Base-by-base conservation (phyloP, 345 rosid genomes). In the Isatis tinctoria region DNA sequence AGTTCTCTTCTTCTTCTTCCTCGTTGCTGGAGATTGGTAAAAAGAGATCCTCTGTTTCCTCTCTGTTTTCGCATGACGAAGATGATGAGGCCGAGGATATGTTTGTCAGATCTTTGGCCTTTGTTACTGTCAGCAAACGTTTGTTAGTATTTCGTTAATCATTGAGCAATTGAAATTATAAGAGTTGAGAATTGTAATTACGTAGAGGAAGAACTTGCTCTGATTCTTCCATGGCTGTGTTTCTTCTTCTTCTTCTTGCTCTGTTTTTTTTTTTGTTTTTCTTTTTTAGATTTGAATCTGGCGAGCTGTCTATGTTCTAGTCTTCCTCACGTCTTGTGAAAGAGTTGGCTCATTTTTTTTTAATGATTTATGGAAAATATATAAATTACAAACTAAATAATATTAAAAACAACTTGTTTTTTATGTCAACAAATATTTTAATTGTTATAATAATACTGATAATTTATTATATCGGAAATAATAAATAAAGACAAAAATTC, bases 1-100 rank as follows among this genome's bases (percentile, higher is more conserved):
- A 95, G 69, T 87, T 90, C 69, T 89, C 98, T 76, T 81, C 58
- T 48, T 36, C 69, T 5, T 53, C 48, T 5, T 43, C 65, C n/a
- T 18, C 35, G 58, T 65, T 33, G 18, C 11, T 4, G 10, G 72
- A 36, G 30, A 70, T 65, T 47, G 67, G 77, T 49, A 77, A 49
- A 57, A 3, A 49, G 7, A 72, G 48, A 37, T 72, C 69, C 27
- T 78, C 65, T 72, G 73, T 52, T 65, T 70, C 74, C 58, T 74
- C 67, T 70, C 53, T 77, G 4, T 18, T 6, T 70, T 69, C 75
- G 3, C 71, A 62, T 65, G 81, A 72, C 18, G 81, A 78, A 4
- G 81, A 65, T 20, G 81, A 66, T 40, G 80, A 63, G 1, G 74
- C 51, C 0, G 49, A 54, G 4, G 68, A 37, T 67, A 52, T 54